Conservation (phyloP, 768 basidiomycete species). For the Lactarius pseudohatsudake region DNA sequence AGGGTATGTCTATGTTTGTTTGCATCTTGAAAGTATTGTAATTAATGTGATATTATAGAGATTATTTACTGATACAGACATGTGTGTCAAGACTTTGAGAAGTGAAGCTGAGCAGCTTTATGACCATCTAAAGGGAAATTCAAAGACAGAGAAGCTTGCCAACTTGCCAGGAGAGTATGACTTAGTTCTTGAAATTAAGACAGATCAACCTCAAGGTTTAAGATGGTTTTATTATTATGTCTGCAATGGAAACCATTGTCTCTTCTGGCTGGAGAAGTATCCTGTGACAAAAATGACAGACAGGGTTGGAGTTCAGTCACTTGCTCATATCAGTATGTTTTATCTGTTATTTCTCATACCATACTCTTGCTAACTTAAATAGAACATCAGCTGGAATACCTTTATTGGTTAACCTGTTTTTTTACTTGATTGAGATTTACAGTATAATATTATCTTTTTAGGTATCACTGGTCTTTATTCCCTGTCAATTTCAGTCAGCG, state of each 20-base stretch:
- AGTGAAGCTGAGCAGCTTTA: not conserved
- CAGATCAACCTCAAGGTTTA: not conserved
- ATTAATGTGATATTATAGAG: not conserved
- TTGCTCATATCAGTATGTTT: not conserved
- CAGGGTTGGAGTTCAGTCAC: not conserved
- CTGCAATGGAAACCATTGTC: not conserved
- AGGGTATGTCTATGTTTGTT: not conserved
- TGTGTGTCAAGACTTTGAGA: not conserved
- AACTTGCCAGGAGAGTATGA: not conserved
- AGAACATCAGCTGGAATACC: not conserved
- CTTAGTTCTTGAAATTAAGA: not conserved
- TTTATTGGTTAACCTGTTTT: conserved; percentile 30
- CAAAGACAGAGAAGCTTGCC: not conserved
- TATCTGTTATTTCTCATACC: not conserved
- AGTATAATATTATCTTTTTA: not conserved
- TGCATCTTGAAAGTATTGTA: not conserved
- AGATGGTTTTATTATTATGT: not conserved
- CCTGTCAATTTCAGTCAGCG: conserved; percentile 21
- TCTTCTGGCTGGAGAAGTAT: not conserved
- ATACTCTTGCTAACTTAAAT: not conserved
- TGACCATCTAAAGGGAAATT: not conserved
- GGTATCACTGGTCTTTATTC: conserved; percentile 32
- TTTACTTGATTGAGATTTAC: too few relatives aligned
- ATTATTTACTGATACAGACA: not conserved
- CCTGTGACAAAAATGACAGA: not conserved